Conservation (phyloP, 2,329 filamentous ascomycete genomes). For the Fusarium abutilonis region DNA sequence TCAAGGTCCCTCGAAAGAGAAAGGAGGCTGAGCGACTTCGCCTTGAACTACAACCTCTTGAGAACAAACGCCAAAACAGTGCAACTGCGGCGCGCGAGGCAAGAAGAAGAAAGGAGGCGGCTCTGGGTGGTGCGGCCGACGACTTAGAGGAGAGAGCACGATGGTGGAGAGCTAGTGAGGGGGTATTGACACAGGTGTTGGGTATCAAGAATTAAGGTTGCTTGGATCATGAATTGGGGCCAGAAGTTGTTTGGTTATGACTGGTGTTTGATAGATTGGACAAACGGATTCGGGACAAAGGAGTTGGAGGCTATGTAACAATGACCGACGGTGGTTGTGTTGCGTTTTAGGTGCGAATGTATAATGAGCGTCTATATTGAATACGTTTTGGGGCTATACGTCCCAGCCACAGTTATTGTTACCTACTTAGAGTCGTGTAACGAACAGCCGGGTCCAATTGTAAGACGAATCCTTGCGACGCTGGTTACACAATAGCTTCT, state of each 20-base stretch:
- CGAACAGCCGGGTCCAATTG: too few species aligned
- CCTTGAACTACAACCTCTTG: conserved; percentile 73
- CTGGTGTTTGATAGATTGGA: conserved; percentile 27
- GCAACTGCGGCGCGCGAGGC: conserved; percentile 76
- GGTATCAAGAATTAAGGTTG: conserved; percentile 59
- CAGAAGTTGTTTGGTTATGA: neutral
- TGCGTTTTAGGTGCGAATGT: neutral
- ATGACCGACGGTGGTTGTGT: neutral
- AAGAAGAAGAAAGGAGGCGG: conserved; percentile 71
- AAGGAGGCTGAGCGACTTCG: conserved; percentile 74
- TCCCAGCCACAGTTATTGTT: too few species aligned
- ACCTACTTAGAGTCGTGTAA: too few species aligned
- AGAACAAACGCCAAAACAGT: conserved; percentile 72
- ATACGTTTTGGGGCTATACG: neutral
- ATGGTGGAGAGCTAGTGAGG: conserved; percentile 78
- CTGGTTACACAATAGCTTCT: too few species aligned
- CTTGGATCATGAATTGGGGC: neutral
- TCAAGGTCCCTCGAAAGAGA: conserved; percentile 70
- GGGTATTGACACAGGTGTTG: conserved; percentile 69
- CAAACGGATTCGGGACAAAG: conserved; percentile 11
- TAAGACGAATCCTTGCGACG: too few species aligned
- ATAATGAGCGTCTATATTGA: neutral
- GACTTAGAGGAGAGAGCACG: conserved; percentile 79
- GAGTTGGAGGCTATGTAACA: conserved; percentile 24
- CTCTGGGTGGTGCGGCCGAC: conserved; percentile 72